A percentile compares a stretch with the other conserved stretches of the same genome.
Conservation (phyloP, 75 land plant genomes). For the Isoetes taiwanensis region DNA sequence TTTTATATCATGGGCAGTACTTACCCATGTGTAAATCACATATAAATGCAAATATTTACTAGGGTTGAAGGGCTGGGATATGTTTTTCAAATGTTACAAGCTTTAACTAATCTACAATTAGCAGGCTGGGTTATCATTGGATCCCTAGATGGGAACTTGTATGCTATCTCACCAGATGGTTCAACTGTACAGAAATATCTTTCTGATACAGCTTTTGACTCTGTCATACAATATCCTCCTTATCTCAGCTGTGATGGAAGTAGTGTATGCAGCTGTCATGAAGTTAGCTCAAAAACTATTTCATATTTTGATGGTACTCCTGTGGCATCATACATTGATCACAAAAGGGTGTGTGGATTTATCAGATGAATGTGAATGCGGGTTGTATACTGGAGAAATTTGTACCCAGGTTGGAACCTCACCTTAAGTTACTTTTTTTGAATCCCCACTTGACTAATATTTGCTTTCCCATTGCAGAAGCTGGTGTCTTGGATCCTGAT, state of each 20-base stretch:
- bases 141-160: slow-evolving; percentile 44
- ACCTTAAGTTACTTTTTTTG: too few species aligned
- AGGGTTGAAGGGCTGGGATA: too few species aligned
- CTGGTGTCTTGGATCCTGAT: too few species aligned
- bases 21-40: too few species aligned
- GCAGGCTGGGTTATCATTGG: slow-evolving; percentile 53
- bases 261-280: slow-evolving; percentile 31
- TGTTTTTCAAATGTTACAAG: too few species aligned
- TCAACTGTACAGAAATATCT: slow-evolving; percentile 19
- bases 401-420: slow-evolving; percentile 43
- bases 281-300: slow-evolving; percentile 24
- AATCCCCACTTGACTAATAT: too few species aligned
- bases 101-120: background rate
- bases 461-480: too few species aligned
- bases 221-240: slow-evolving; percentile 36
- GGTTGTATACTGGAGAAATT: slow-evolving; percentile 27
- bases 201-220: slow-evolving; percentile 5
- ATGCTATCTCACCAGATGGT: slow-evolving; percentile 49
- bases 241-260: slow-evolving; percentile 42
- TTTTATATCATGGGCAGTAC: too few species aligned
- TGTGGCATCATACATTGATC: slow-evolving; percentile 28
- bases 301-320: slow-evolving; percentile 13
- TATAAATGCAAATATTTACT: too few species aligned
- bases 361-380: slow-evolving; percentile 33
- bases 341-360: slow-evolving; percentile 13